These are phyloP conservation scores for Candida gorgasii DNA, from an alignment of 805 yeast genomes.

Conservation along the genomic window DNA sequence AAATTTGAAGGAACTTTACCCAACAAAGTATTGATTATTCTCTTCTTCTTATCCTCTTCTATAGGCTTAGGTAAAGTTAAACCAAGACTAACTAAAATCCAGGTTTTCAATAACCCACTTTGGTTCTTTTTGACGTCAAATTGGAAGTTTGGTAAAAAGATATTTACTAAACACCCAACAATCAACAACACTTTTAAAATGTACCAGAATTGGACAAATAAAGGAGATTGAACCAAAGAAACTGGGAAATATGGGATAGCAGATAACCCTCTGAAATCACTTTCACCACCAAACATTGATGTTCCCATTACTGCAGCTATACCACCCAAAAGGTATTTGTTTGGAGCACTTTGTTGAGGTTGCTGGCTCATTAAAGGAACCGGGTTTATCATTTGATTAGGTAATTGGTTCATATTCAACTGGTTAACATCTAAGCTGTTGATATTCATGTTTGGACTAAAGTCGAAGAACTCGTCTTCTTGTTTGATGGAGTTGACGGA, in stretches of 20 bases:
- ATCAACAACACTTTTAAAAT: conserved; percentile 26
- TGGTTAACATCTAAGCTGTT: conserved; percentile 4
- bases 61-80: conserved; percentile 27
- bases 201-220: conserved; percentile 23
- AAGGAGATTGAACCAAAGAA: conserved; percentile 22
- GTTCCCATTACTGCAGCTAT: conserved; percentile 66
- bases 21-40: conserved; percentile 18
- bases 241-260: conserved; percentile 43
- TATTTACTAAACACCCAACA: conserved; percentile 18
- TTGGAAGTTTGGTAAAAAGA: conserved; percentile 16
- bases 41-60: conserved; percentile 16
- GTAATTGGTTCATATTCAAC: neutral
- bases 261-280: conserved; percentile 46
- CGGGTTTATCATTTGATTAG: conserved; percentile 11
- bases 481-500: conserved; percentile 17
- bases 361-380: neutral
- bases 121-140: conserved; percentile 3
- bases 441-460: conserved; percentile 4
- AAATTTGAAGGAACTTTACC: conserved; percentile 3
- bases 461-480: conserved; percentile 9
- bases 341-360: conserved; percentile 19
- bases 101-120: conserved; percentile 16
- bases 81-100: conserved; percentile 30
- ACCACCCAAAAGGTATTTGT: conserved; percentile 60
- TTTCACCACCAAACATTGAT: conserved; percentile 49